Conservation (phyloP, 441 rosid genomes). For the Dalechampia spathulata region DNA sequence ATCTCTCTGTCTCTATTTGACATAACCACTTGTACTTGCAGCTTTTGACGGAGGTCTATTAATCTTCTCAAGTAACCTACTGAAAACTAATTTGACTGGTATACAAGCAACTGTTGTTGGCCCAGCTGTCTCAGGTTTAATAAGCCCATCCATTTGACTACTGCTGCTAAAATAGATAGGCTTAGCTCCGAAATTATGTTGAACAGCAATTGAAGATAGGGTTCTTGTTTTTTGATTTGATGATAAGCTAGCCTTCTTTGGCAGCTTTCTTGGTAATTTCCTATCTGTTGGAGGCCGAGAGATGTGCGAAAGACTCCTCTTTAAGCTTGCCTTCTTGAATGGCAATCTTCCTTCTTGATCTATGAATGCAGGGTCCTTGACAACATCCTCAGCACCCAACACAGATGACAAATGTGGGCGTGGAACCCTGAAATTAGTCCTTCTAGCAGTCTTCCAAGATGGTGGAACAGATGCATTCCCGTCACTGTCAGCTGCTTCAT, state of each 20-base stretch:
- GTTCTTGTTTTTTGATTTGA: constrained; percentile 81
- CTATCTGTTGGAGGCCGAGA: constrained; percentile 36
- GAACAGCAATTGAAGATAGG: constrained; percentile 65
- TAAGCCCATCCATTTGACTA: constrained; percentile 42
- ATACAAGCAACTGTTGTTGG: constrained; percentile 95
- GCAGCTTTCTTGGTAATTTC: constrained; percentile 41
- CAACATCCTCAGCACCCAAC: constrained; percentile 34
- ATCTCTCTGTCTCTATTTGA: constrained; percentile 34
- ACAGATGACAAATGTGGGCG: constrained; percentile 48
- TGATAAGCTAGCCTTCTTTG: constrained; percentile 49
- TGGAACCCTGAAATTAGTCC: constrained; percentile 77
- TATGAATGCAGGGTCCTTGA: constrained; percentile 24
- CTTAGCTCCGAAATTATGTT: constrained; percentile 39
- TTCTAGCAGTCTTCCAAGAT: constrained; percentile 94
- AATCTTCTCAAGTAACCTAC: constrained; percentile 98
- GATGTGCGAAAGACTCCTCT: constrained; percentile 33
- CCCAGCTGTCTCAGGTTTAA: constrained; percentile 58
- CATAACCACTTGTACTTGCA: constrained; percentile 38
- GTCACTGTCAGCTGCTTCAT: constrained; percentile 40
- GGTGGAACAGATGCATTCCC: constrained; percentile 45
- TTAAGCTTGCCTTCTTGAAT: constrained; percentile 31
- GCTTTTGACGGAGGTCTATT: constrained; percentile 84
- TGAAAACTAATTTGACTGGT: constrained; percentile 91
- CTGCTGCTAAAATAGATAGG: constrained; percentile 18
- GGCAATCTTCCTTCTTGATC: constrained; percentile 40